Evolutionary conservation across 805 yeast genomes (phyloP).

Genomic region (Yamadazyma tumulicola): DNA sequence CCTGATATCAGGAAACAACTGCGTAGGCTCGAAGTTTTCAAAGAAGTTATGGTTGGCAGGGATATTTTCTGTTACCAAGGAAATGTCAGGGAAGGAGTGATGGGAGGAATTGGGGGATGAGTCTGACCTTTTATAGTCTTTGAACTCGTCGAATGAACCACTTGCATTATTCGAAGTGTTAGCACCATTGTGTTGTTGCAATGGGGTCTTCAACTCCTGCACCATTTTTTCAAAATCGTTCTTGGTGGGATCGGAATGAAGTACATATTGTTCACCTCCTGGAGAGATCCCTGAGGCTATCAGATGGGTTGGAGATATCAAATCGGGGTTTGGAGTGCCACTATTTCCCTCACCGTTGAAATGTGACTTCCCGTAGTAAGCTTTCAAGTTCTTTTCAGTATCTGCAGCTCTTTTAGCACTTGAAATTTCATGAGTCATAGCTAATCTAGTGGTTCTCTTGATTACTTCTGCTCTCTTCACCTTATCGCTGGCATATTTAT

Average conservation of each 20-base stretch:
- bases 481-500: slow-evolving; percentile 41
- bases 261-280: slow-evolving; percentile 15
- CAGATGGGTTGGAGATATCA: slow-evolving; percentile 15
- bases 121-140: slow-evolving; percentile 12
- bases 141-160: slow-evolving; percentile 1
- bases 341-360: slow-evolving; percentile 3
- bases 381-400: slow-evolving; percentile 17
- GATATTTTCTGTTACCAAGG: slow-evolving; percentile 51
- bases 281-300: slow-evolving; percentile 26
- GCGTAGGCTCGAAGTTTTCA: slow-evolving; percentile 56
- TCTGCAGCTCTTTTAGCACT: slow-evolving; percentile 23
- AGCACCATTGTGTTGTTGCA: slow-evolving; percentile 1
- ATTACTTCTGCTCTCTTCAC: slow-evolving; percentile 39
- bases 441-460: slow-evolving; percentile 35
- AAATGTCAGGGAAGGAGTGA: slow-evolving; percentile 48
- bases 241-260: slow-evolving; percentile 12
- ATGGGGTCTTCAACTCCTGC: slow-evolving; percentile 25
- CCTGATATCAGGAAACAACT: slow-evolving; percentile 46
- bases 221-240: slow-evolving; percentile 32
- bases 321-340: slow-evolving; percentile 5
- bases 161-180: not conserved
- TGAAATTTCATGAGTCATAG: slow-evolving; percentile 33
- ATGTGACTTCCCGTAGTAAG: slow-evolving; percentile 14
- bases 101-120: slow-evolving; percentile 35
- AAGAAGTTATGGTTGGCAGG: slow-evolving; percentile 44